Base-by-base conservation (phyloP, 1,139 yeast species). In the Candida glucosophila region DNA sequence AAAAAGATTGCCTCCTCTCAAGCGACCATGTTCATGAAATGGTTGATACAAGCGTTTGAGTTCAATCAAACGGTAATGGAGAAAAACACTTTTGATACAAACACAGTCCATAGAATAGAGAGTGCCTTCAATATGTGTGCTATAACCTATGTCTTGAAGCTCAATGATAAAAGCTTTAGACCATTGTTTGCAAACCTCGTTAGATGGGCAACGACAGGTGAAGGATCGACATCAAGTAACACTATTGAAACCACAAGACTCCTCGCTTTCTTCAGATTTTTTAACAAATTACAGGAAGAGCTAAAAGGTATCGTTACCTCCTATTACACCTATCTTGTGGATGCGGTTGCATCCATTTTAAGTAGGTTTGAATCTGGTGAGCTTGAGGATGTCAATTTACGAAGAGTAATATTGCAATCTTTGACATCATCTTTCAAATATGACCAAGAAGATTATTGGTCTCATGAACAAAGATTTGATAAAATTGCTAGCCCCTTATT, bases 401-500 rank as follows among this genome's bases (percentile, higher is more conserved):
- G 86, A 51, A 75, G 95, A 55, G 55, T 81, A 24, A 52, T 85
- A 14, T 59, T 85, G 34, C 77, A 72, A 36, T 76, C 95, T 0
- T 58, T 88, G 35, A 72, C 77, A 1, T 67, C 83, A 1, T 77
- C 95, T 2, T 85, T 88, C 61, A 83, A 77, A 43, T 80, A 76
- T 45, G 97, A 88, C 45, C 82, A 80, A 46, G 94, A 81, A 41
- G 97, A 90, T 46, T 90, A 82, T 58, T 90, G 98, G 97, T 79
- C 82, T 31, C 76, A 86, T 27, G 80, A 79, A 32, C 74, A 83
- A 20, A 73, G 97, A 49, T 90, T 86, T 47, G 93, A 81, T 24
- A 57, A 73, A 32, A 67, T 86, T 20, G 67, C 76, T 12, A 59
- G 52, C 17, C 70, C 80, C 10, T 64, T 92, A 32, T 58, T 82